phyloP scores from a whole-genome alignment of 202 grass and related monocot genomes.

The Brachypodium distachyon region DNA sequence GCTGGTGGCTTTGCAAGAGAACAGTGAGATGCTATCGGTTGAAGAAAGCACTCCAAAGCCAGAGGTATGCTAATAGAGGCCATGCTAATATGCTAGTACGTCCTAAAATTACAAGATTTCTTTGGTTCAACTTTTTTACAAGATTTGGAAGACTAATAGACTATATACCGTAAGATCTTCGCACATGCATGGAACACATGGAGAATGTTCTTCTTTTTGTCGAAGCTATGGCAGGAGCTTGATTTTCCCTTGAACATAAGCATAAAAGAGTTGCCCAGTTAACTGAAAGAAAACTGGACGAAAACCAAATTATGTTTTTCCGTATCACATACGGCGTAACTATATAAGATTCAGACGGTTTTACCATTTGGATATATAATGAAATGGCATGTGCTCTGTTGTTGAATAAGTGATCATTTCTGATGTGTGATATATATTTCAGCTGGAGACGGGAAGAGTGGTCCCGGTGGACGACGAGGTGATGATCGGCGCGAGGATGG shows the following conservation, averaged over 20 bases:
- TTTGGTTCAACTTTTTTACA: too few species aligned
- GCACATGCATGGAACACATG: not conserved
- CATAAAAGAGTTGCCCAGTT: too few species aligned
- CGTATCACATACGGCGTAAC: too few species aligned
- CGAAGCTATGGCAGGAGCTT: too few species aligned
- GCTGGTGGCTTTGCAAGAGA: slow-evolving; percentile 1
- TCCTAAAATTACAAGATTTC: too few species aligned
- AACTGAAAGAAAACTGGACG: too few species aligned
- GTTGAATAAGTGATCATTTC: not conserved
- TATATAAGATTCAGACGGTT: too few species aligned
- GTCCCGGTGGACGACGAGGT: not conserved
- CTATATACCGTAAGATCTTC: not conserved
- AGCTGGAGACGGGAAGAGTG: not conserved
- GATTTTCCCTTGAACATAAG: too few species aligned
- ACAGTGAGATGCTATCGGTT: slow-evolving; percentile 5
- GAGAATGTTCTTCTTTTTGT: too few species aligned
- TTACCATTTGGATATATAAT: not conserved
- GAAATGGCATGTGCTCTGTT: not conserved
- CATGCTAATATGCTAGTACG: not conserved
- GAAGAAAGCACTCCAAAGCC: not conserved
- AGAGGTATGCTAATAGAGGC: slow-evolving; percentile 4
- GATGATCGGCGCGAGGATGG: slow-evolving; percentile 22
- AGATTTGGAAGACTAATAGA: not conserved
- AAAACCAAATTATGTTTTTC: too few species aligned
- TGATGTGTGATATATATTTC: not conserved